Evolutionary conservation across 495 filamentous ascomycete genomes (phyloP).

Genomic region (Apodospora peruviana): DNA sequence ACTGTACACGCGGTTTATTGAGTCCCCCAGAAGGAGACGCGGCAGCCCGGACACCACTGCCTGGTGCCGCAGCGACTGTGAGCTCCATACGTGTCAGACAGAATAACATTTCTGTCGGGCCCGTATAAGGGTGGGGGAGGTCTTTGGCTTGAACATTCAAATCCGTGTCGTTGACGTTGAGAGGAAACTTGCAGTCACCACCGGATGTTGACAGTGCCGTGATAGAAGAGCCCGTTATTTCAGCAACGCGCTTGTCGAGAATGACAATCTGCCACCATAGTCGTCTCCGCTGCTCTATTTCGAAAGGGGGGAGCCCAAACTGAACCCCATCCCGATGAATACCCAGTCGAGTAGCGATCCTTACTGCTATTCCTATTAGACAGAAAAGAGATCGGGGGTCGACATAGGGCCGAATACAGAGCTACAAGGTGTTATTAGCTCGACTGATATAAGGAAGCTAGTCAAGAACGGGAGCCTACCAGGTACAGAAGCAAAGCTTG

Average conservation of each 20-base stretch:
- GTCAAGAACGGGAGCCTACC: constrained; percentile 53
- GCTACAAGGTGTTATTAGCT: constrained; percentile 28
- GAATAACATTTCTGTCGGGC: constrained; percentile 49
- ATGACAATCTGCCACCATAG: constrained; percentile 69
- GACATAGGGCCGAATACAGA: constrained; percentile 39
- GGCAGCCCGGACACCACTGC: constrained; percentile 10
- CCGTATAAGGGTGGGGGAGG: constrained; percentile 32
- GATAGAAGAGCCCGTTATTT: constrained; percentile 60
- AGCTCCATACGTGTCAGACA: constrained; percentile 44
- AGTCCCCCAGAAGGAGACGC: neutral
- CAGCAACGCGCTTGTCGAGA: constrained; percentile 58
- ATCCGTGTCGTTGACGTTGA: constrained; percentile 54
- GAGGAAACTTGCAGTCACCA: constrained; percentile 42
- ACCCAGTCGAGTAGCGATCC: constrained; percentile 62
- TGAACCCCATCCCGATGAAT: constrained; percentile 60
- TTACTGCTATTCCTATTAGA: constrained; percentile 60
- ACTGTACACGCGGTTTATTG: constrained; percentile 30
- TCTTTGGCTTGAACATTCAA: constrained; percentile 44
- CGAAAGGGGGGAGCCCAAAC: constrained; percentile 59
- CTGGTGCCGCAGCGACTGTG: constrained; percentile 39
- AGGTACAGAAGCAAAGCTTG: constrained; percentile 53
- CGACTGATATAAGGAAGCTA: constrained; percentile 16
- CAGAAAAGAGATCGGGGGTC: constrained; percentile 44
- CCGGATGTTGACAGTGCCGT: constrained; percentile 45
- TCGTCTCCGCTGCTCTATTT: constrained; percentile 61